A percentile compares a stretch with the other conserved stretches of the same genome.
Conservation (phyloP, 2,329 filamentous ascomycete species). For the Aspergillus terreus region DNA sequence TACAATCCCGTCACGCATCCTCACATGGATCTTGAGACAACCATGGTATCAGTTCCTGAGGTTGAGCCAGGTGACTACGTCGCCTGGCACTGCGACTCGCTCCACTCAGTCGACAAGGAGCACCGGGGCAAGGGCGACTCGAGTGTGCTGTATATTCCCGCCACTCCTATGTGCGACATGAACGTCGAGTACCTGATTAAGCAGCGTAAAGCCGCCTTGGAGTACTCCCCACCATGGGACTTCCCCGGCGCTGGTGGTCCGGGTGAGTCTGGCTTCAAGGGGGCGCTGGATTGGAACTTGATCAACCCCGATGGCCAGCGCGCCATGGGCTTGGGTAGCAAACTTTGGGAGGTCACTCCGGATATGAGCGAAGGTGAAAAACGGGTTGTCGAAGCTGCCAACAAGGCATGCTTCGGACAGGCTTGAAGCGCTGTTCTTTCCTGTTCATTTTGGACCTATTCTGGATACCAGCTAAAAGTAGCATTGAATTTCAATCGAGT, state of each 20-base stretch:
- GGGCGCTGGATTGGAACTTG: slow-evolving; percentile 35
- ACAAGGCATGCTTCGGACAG: slow-evolving; percentile 50
- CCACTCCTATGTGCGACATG: slow-evolving; percentile 71
- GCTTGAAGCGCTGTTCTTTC: not conserved
- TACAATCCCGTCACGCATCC: slow-evolving; percentile 63
- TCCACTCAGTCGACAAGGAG: slow-evolving; percentile 78
- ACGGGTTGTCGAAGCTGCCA: slow-evolving; percentile 50
- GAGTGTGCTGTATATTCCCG: slow-evolving; percentile 84
- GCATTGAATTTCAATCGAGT: not conserved
- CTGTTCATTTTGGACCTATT: not conserved
- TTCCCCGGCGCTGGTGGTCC: slow-evolving; percentile 58
- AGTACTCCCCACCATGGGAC: slow-evolving; percentile 65
- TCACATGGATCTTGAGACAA: slow-evolving; percentile 62
- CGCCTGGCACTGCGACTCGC: slow-evolving; percentile 72
- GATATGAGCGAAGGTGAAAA: slow-evolving; percentile 51
- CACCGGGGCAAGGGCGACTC: slow-evolving; percentile 71
- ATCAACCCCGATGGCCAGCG: slow-evolving; percentile 47
- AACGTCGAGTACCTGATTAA: slow-evolving; percentile 69
- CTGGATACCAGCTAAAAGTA: not conserved
- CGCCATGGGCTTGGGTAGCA: slow-evolving; percentile 53
- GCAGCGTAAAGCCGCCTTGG: slow-evolving; percentile 68
- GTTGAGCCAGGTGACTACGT: slow-evolving; percentile 73
- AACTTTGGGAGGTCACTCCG: slow-evolving; percentile 47
- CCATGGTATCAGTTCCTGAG: slow-evolving; percentile 68
- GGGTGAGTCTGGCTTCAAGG: slow-evolving; percentile 40